These are phyloP conservation scores for Cajanus cajan DNA, from an alignment of 306 rosid genomes.

Conservation along the genomic window DNA sequence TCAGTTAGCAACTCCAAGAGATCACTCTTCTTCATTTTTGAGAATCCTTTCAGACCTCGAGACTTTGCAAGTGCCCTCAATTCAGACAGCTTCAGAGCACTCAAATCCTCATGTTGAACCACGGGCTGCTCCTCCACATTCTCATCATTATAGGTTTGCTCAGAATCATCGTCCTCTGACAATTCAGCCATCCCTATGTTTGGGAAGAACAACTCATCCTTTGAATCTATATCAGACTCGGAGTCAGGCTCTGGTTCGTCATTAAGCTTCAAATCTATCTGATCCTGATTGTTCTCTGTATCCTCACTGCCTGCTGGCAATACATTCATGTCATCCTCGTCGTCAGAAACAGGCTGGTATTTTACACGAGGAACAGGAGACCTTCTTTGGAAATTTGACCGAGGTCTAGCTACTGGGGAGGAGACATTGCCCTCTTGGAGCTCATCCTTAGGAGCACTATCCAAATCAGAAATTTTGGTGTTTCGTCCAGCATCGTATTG, in stretches of 20 bases:
- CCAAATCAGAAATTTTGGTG: constrained; percentile 44
- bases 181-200: constrained; percentile 44
- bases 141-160: constrained; percentile 39
- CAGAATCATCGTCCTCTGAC: constrained; percentile 49
- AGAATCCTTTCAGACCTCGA: constrained; percentile 76
- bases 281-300: constrained; percentile 39
- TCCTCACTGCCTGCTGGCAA: constrained; percentile 32
- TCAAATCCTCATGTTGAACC: constrained; percentile 52
- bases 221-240: constrained; percentile 38
- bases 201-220: constrained; percentile 43
- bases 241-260: constrained; percentile 37
- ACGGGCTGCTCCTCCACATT: constrained; percentile 33
- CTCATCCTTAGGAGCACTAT: constrained; percentile 48
- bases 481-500: constrained; percentile 43
- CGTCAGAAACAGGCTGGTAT: constrained; percentile 52
- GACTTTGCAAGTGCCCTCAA: constrained; percentile 85
- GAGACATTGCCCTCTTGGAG: constrained; percentile 46
- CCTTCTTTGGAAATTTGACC: constrained; percentile 75
- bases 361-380: constrained; percentile 81
- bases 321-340: constrained; percentile 33
- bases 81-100: constrained; percentile 65
- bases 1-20: constrained; percentile 64
- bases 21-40: constrained; percentile 85
- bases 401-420: constrained; percentile 56
- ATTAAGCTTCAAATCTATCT: constrained; percentile 41